Conservation (phyloP, 2,329 filamentous ascomycete genomes). For the Trichoderma hamatum region DNA sequence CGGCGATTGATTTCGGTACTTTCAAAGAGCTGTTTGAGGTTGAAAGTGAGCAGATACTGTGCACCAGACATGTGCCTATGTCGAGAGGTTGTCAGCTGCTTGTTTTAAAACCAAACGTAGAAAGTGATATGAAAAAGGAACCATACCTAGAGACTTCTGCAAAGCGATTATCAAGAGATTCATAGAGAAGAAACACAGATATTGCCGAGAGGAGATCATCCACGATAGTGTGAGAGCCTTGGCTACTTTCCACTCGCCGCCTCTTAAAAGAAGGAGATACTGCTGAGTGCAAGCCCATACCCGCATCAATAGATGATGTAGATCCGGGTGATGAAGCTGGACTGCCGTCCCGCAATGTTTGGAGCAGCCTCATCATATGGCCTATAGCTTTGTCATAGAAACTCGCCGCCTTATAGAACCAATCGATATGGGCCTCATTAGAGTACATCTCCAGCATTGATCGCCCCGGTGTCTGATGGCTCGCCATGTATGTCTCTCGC, state of each 20-base stretch:
- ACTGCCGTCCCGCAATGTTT: slow-evolving; percentile 25
- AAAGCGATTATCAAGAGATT: slow-evolving; percentile 30
- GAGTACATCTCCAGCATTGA: slow-evolving; percentile 26
- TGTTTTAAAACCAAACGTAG: background rate
- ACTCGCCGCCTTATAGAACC: slow-evolving; percentile 32
- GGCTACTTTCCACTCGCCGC: slow-evolving; percentile 2
- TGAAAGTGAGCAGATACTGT: slow-evolving; percentile 26
- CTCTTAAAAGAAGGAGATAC: slow-evolving; percentile 12
- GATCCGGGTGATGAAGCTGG: slow-evolving; percentile 3
- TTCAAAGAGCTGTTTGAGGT: slow-evolving; percentile 6
- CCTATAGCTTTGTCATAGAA: slow-evolving; percentile 32
- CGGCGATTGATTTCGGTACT: slow-evolving; percentile 11
- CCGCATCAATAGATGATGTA: slow-evolving; percentile 6
- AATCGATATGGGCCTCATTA: slow-evolving; percentile 25
- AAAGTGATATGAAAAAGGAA: background rate
- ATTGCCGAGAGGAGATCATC: slow-evolving; percentile 29
- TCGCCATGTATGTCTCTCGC: slow-evolving; percentile 12
- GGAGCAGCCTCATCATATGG: slow-evolving; percentile 30
- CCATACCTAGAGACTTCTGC: slow-evolving; percentile 28
- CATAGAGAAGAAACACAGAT: slow-evolving; percentile 30
- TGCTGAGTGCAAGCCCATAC: slow-evolving; percentile 5
- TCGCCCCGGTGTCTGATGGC: background rate
- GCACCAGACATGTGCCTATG: slow-evolving; percentile 29
- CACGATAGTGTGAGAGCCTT: slow-evolving; percentile 6
- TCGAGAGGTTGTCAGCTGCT: background rate